A percentile compares a stretch with the other conserved stretches of the same genome.
Conservation (phyloP, 352 stramenopile species). For the Phytophthora tubulina region DNA sequence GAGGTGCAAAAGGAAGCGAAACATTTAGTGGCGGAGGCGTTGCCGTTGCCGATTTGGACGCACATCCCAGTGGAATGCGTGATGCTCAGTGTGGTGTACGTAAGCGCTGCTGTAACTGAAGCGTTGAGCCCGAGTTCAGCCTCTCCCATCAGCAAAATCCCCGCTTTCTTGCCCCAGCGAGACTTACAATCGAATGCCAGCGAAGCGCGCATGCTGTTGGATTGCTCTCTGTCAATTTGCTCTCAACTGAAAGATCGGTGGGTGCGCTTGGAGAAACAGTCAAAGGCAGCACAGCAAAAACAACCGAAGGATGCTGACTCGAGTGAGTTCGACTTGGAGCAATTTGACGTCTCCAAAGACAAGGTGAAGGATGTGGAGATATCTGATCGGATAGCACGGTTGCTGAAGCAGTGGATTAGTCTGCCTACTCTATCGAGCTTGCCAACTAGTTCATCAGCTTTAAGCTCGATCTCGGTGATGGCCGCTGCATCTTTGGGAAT, state of each 20-base stretch:
- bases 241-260: slow-evolving; percentile 72
- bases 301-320: slow-evolving; percentile 20
- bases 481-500: slow-evolving; percentile 9
- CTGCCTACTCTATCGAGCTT: slow-evolving; percentile 40
- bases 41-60: slow-evolving; percentile 74
- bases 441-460: slow-evolving; percentile 22
- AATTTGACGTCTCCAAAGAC: slow-evolving; percentile 62
- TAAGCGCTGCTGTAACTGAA: slow-evolving; percentile 65
- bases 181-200: slow-evolving; percentile 51
- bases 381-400: slow-evolving; percentile 53
- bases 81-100: slow-evolving; percentile 73
- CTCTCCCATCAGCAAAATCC: slow-evolving; percentile 26
- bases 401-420: slow-evolving; percentile 72
- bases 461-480: slow-evolving; percentile 9
- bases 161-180: slow-evolving; percentile 60
- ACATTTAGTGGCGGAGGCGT: slow-evolving; percentile 61
- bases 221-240: slow-evolving; percentile 67
- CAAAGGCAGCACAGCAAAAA: slow-evolving; percentile 45
- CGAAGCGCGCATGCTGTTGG: slow-evolving; percentile 60
- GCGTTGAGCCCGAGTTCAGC: slow-evolving; percentile 32
- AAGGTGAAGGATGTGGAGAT: slow-evolving; percentile 63
- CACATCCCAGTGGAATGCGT: slow-evolving; percentile 71
- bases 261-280: slow-evolving; percentile 64
- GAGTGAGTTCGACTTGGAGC: slow-evolving; percentile 61
- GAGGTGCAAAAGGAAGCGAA: slow-evolving; percentile 80